phyloP scores from a whole-genome alignment of 768 basidiomycete genomes.

The Pisolithus microcarpus region DNA sequence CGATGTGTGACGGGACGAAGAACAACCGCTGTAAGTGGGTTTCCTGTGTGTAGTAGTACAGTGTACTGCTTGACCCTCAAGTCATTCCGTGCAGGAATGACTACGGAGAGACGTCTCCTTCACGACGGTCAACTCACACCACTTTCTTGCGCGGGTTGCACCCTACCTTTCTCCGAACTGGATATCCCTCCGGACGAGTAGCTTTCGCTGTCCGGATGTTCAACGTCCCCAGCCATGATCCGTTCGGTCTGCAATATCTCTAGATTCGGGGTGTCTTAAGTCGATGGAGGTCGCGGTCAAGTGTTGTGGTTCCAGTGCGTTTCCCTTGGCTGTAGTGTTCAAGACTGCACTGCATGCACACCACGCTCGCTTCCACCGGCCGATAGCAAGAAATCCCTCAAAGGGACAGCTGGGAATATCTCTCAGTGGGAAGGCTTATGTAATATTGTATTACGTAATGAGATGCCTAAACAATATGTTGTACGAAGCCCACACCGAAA shows the following conservation, averaged over 20 bases:
- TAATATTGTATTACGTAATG: too few species aligned
- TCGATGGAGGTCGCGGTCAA: conserved; percentile 2
- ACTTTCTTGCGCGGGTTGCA: conserved; percentile 3
- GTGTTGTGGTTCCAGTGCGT: conserved; percentile 15
- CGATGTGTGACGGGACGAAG: neutral
- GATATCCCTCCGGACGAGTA: conserved; percentile 8
- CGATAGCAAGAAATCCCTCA: neutral
- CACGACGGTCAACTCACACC: conserved; percentile 21
- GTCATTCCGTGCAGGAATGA: conserved; percentile 1
- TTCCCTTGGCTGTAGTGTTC: neutral
- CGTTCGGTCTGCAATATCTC: conserved; percentile 7
- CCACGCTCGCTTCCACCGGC: neutral
- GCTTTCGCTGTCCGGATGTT: conserved; percentile 5
- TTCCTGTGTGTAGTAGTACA: neutral
- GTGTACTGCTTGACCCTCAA: conserved; percentile 2
- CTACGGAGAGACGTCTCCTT: conserved; percentile 12
- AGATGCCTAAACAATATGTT: too few species aligned
- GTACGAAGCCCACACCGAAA: too few species aligned
- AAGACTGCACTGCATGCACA: neutral
- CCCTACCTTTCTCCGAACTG: conserved; percentile 18
- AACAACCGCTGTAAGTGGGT: conserved; percentile 17
- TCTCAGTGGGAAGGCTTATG: too few species aligned
- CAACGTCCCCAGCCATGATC: neutral
- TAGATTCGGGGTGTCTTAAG: neutral
- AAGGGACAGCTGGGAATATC: too few species aligned